Base-by-base conservation (phyloP, 192 early-diverging fungal genomes). In the Phlyctochytrium bullatum region DNA sequence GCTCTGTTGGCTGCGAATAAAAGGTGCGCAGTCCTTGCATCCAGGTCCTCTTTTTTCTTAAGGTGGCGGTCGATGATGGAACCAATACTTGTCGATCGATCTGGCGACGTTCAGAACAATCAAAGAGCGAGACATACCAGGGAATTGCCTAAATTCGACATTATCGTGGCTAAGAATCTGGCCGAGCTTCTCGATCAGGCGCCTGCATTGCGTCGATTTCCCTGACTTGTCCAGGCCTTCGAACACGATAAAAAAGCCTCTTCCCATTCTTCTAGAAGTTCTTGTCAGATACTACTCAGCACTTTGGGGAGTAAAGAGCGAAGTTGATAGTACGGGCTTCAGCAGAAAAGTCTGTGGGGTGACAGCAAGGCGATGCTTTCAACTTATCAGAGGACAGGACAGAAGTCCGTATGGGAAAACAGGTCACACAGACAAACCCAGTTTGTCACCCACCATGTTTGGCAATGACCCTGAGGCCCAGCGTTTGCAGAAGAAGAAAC, bases 1-100 rank as follows among this genome's bases (percentile, higher is more conserved):
- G 93, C 97, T 35, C 97, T 84, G 79, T 99, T 99, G 1, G 93
- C 94, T 16, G 94, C 94, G 74, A 99, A 99, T 33, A 99, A 77
- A 17, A 98, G 69, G 71, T 99, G 97, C 31, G 95, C 83, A 14
- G 92, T 88, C 54, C 86, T 84, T 70, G 94, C 92, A 73, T 89
- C 89, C 25, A 96, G 75, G 31, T 90, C 81, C 31, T 75, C 68
- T 23, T 79, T 70, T 34, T 88, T 82, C 52, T 86, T 83, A 63
- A 99, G 80, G 67, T 99, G 95, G 1, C 74, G 78, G 68, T 97
- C 79, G 52, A 99, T 95, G 79, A 97, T 88, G 35, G 88, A 73
- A 58, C 97, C 97, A n/a, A 90, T 95, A n/a, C 77, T 72, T 0
- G 97, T 95, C 20, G 89, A 92, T 61, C 97, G 85, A 72, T 99